A percentile compares a stretch with the other conserved stretches of the same genome.
Evolutionary conservation across 805 yeast species (phyloP).

Genomic region (Pichia paraexigua): DNA sequence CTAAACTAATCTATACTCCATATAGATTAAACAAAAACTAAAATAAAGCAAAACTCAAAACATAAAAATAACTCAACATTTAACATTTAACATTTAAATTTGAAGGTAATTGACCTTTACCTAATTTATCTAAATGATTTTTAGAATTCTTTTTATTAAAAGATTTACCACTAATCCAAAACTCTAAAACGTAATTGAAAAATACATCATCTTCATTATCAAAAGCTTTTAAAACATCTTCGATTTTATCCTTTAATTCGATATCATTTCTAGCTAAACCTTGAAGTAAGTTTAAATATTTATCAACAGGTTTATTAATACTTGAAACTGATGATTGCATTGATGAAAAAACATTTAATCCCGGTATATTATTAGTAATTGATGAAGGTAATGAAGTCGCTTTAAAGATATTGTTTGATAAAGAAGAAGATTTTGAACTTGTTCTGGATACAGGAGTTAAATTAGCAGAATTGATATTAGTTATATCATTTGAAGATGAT

Average conservation of each 20-base stretch:
- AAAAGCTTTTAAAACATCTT: constrained; percentile 22
- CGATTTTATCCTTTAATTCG: constrained; percentile 23
- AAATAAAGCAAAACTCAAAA: background rate
- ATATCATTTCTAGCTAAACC: constrained; percentile 27
- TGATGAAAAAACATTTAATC: constrained; percentile 11
- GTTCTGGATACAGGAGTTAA: constrained; percentile 8
- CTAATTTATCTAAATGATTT: constrained; percentile 14
- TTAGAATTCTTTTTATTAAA: constrained; percentile 22
- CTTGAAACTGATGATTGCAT: background rate
- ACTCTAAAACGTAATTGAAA: constrained; percentile 27
- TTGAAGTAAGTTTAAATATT: constrained; percentile 20
- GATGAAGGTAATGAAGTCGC: background rate
- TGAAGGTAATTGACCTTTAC: constrained; percentile 9
- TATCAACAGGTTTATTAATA: constrained; percentile 21
- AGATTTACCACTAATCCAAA: constrained; percentile 28
- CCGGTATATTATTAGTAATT: constrained; percentile 12
- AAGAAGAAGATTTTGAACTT: background rate
- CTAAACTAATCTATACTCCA: background rate
- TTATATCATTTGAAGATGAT: background rate
- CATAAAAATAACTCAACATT: background rate
- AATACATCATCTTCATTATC: constrained; percentile 28
- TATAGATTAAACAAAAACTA: background rate
- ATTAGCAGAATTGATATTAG: background rate
- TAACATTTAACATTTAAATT: constrained; percentile 1
- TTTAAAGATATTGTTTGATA: background rate